These are phyloP conservation scores for Smittium culicis DNA, from an alignment of 371 early-diverging fungal genomes.

Conservation along the genomic window DNA sequence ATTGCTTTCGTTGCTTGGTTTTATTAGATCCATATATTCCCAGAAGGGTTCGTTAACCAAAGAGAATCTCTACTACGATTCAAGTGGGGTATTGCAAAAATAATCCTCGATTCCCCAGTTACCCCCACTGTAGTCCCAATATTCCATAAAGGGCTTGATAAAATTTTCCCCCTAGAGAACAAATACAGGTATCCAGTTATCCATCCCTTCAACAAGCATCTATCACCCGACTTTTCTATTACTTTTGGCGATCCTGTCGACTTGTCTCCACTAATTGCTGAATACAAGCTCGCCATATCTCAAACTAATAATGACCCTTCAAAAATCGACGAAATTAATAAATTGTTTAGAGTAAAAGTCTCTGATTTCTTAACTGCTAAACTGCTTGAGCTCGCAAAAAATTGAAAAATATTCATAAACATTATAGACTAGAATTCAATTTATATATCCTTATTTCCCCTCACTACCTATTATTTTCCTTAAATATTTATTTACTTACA, in stretches of 20 bases:
- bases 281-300: not conserved
- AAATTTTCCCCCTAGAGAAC: slow-evolving; percentile 7
- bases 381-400: no score
- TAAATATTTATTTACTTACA: not conserved
- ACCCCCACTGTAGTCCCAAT: slow-evolving; percentile 55
- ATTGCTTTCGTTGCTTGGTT: no score
- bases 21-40: slow-evolving; percentile 67
- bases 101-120: slow-evolving; percentile 58
- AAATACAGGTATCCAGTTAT: not conserved
- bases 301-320: not conserved
- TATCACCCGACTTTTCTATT: not conserved
- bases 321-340: not conserved
- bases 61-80: slow-evolving; percentile 47
- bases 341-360: not conserved
- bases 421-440: no score
- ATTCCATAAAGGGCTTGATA: slow-evolving; percentile 40
- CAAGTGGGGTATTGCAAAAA: slow-evolving; percentile 76
- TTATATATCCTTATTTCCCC: no score
- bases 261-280: not conserved
- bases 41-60: slow-evolving; percentile 68
- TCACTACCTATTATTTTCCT: not conserved
- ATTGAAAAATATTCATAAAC: no score
- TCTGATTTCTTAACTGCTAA: not conserved
- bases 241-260: not conserved
- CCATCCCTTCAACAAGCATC: no score